phyloP scores from a whole-genome alignment of 129 eudicot species.

The Flaveria bidentis region DNA sequence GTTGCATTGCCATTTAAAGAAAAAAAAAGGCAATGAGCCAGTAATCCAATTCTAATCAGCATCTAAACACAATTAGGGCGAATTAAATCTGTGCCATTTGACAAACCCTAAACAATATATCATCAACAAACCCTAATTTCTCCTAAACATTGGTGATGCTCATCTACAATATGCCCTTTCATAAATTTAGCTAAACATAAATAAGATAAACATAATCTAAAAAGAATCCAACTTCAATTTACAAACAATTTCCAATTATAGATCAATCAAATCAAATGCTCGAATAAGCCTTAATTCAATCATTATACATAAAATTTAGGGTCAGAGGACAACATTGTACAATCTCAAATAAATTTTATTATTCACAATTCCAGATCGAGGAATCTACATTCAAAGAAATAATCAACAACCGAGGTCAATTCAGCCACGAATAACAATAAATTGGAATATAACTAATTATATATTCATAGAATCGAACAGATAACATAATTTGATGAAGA shows the following conservation, averaged over 20 bases:
- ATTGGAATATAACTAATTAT: background rate
- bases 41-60: background rate
- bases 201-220: background rate
- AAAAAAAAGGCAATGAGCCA: background rate
- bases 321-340: background rate
- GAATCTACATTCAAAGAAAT: background rate
- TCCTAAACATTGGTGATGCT: background rate
- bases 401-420: conserved; percentile 18
- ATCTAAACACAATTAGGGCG: background rate
- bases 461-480: background rate
- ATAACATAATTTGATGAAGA: conserved; percentile 2
- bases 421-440: conserved; percentile 11
- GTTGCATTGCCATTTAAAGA: too few relatives aligned
- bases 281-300: conserved; percentile 4
- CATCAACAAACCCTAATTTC: conserved; percentile 20
- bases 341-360: conserved; percentile 10
- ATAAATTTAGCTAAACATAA: background rate
- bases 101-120: background rate
- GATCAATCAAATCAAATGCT: background rate
- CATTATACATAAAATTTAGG: background rate
- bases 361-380: background rate
- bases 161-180: background rate
- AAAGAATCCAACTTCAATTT: conserved; percentile 8
- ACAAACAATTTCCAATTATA: background rate
- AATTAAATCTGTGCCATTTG: background rate